Percentiles rank a stretch among this genome's conserved stretches.
phyloP scores from a whole-genome alignment of 2,329 filamentous ascomycete species.

The Monosporascus sp. region DNA sequence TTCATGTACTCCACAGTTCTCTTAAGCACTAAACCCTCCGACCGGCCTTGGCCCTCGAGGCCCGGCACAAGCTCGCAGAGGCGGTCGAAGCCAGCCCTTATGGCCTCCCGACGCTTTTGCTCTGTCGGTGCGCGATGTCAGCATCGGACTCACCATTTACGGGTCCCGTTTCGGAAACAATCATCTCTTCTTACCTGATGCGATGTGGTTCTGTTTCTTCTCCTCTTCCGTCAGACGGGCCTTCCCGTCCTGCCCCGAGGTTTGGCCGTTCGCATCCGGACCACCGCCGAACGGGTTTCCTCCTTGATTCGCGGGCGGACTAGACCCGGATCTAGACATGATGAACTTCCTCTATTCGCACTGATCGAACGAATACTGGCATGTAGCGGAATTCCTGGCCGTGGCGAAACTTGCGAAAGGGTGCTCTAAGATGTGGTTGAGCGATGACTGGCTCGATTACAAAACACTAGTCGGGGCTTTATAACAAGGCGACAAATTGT shows the following conservation, averaged over 20 bases:
- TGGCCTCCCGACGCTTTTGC: conserved; percentile 64
- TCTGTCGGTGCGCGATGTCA: conserved; percentile 23
- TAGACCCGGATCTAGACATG: neutral
- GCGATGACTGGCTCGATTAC: no score
- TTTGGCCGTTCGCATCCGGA: conserved; percentile 7
- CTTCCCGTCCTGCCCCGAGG: conserved; percentile 37
- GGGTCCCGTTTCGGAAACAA: neutral
- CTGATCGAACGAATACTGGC: no score
- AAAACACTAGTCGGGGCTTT: no score
- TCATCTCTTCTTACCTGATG: conserved; percentile 38
- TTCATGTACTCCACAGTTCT: conserved; percentile 63
- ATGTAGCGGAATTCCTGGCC: no score
- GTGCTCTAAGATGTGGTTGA: neutral
- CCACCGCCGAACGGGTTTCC: neutral
- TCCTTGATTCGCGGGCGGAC: neutral
- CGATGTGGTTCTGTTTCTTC: conserved; percentile 53
- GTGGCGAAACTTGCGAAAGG: neutral
- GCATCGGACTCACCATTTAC: neutral
- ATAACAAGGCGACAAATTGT: neutral
- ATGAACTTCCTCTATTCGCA: no score
- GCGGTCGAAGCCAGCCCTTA: conserved; percentile 78
- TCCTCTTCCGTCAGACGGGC: conserved; percentile 48
- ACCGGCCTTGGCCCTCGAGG: conserved; percentile 75
- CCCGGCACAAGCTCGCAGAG: conserved; percentile 77
- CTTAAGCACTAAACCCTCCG: conserved; percentile 78